A percentile compares a stretch with the other conserved stretches of the same genome.
Conservation (phyloP, 176 grass and related monocot genomes). For the Panicum miliaceum region DNA sequence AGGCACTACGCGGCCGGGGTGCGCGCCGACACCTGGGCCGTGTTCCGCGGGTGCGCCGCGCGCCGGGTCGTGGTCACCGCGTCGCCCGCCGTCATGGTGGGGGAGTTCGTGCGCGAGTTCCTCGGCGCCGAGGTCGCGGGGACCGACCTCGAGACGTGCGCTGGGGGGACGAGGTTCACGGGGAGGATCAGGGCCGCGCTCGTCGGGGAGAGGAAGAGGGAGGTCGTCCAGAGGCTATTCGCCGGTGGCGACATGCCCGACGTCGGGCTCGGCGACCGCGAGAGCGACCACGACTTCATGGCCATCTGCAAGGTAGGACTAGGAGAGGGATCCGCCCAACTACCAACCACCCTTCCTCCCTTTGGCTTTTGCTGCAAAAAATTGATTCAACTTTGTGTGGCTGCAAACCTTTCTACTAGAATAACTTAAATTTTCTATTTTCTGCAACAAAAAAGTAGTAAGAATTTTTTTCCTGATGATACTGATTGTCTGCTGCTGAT, state of each 20-base stretch:
- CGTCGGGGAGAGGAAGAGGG: conserved; percentile 64
- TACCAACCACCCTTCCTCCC: not conserved
- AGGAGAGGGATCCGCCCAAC: not conserved
- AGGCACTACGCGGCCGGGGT: conserved; percentile 77
- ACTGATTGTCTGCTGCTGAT: no score
- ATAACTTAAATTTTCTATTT: no score
- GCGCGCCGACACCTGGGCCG: conserved; percentile 80
- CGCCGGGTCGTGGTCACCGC: conserved; percentile 76
- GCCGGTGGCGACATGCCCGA: conserved; percentile 49
- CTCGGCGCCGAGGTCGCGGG: conserved; percentile 73
- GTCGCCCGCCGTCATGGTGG: conserved; percentile 69
- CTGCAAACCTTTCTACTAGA: not conserved
- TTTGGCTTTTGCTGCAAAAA: not conserved
- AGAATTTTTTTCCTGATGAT: no score
- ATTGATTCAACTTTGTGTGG: not conserved
- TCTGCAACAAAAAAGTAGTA: no score
- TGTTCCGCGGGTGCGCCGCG: conserved; percentile 53
- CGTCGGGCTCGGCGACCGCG: conserved; percentile 80
- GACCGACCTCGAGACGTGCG: conserved; percentile 64
- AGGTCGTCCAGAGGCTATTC: conserved; percentile 55
- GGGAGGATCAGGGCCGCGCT: conserved; percentile 66
- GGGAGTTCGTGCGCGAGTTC: conserved; percentile 65
- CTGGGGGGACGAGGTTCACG: conserved; percentile 34
- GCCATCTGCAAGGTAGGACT: conserved; percentile 74
- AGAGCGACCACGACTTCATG: conserved; percentile 94